Conservation (phyloP, 2,329 filamentous ascomycete species). For the Dendrostoma leiphaemia region DNA sequence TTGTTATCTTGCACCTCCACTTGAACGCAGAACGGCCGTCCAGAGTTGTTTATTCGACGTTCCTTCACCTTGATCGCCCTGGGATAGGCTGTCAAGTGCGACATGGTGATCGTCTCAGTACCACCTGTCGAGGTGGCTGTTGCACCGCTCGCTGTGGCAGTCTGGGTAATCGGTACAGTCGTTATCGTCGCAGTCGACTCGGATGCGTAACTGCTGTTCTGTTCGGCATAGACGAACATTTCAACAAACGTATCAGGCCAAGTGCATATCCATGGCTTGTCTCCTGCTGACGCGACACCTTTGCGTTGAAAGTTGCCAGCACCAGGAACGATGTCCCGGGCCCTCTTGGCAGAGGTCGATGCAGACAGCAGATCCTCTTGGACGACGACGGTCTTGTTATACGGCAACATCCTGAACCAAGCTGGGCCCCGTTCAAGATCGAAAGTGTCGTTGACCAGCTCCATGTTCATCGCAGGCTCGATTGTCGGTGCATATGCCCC, state of each 20-base stretch:
- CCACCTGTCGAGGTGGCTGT: background rate
- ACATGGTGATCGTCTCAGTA: conserved; percentile 16
- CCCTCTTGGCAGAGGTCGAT: conserved; percentile 23
- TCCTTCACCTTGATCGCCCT: conserved; percentile 55
- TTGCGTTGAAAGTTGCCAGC: conserved; percentile 36
- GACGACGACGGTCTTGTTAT: conserved; percentile 57
- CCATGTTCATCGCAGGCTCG: conserved; percentile 34
- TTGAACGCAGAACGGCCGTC: conserved; percentile 46
- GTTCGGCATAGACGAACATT: conserved; percentile 54
- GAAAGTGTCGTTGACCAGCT: conserved; percentile 50
- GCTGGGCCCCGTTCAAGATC: conserved; percentile 50
- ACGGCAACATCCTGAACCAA: conserved; percentile 47
- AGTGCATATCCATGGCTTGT: conserved; percentile 57
- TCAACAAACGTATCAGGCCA: conserved; percentile 57
- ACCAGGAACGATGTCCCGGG: conserved; percentile 18
- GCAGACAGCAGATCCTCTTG: conserved; percentile 38
- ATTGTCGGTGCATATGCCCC: conserved; percentile 54
- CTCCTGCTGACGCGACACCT: conserved; percentile 40
- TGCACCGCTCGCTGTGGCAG: conserved; percentile 3
- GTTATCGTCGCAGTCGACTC: conserved; percentile 18
- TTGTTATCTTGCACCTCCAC: conserved; percentile 42
- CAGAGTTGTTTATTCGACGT: conserved; percentile 40
- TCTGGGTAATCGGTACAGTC: conserved; percentile 7
- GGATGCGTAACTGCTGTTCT: conserved; percentile 42
- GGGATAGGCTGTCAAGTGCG: conserved; percentile 40